Percentiles rank a stretch among this genome's conserved stretches.
phyloP scores from a whole-genome alignment of 305 asterid species.

The Fraxinus baroniana region DNA sequence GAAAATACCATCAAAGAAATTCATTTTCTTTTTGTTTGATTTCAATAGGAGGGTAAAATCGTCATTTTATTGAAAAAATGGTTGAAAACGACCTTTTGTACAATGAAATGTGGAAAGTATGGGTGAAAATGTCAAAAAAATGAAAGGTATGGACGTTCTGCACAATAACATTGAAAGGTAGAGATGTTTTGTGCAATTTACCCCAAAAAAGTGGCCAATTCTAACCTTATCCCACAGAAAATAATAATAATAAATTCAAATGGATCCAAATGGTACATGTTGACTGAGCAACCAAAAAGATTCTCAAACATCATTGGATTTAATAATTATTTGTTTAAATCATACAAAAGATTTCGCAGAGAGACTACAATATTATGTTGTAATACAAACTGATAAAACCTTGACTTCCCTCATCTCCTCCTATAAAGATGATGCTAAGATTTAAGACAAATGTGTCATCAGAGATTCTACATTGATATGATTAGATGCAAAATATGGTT shows the following conservation, averaged over 20 bases:
- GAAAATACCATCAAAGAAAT: too few relatives aligned
- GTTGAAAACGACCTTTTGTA: too few relatives aligned
- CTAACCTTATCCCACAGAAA: neutral
- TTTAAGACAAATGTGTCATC: neutral
- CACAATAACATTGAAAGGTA: too few relatives aligned
- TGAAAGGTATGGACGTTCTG: too few relatives aligned
- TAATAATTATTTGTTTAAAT: neutral
- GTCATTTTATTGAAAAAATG: too few relatives aligned
- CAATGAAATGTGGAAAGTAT: too few relatives aligned
- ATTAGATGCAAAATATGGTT: conserved; percentile 3
- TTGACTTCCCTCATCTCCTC: neutral
- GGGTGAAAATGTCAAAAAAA: too few relatives aligned
- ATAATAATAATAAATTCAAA: neutral
- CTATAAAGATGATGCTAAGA: neutral
- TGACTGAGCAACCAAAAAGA: neutral
- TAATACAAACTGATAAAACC: neutral
- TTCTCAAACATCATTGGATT: neutral
- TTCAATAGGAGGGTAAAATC: too few relatives aligned
- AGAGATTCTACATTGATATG: neutral
- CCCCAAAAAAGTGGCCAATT: too few relatives aligned
- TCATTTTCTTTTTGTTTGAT: too few relatives aligned
- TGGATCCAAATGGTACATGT: neutral
- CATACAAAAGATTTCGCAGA: neutral
- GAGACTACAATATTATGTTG: neutral
- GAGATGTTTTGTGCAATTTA: too few relatives aligned